These are phyloP conservation scores for Mortierella alpina DNA, from an alignment of 192 early-diverging fungal species.

Conservation along the genomic window DNA sequence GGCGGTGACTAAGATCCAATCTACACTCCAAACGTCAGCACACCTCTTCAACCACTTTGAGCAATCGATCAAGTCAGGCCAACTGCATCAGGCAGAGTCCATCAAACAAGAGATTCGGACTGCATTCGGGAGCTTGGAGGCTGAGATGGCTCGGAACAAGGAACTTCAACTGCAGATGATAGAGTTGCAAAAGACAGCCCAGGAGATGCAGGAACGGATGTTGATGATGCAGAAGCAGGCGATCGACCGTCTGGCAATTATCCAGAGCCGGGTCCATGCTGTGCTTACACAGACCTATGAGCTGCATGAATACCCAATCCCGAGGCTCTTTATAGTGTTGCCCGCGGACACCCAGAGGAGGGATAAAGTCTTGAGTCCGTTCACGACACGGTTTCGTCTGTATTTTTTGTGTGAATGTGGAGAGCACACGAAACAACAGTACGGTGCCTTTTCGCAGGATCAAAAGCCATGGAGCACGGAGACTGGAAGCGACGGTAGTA, in stretches of 20 bases:
- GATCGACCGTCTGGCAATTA: slow-evolving; percentile 17
- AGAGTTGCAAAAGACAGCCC: slow-evolving; percentile 19
- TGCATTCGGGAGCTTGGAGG: slow-evolving; percentile 5
- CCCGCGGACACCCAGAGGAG: slow-evolving; percentile 8
- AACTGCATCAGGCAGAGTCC: slow-evolving; percentile 22
- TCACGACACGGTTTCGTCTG: slow-evolving; percentile 14
- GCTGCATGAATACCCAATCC: slow-evolving; percentile 32
- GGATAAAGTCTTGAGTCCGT: slow-evolving; percentile 14
- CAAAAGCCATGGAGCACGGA: not conserved
- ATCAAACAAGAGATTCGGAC: slow-evolving; percentile 28
- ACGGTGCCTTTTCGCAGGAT: not conserved
- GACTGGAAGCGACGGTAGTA: not conserved
- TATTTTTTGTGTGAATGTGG: slow-evolving; percentile 38
- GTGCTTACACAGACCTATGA: slow-evolving; percentile 33
- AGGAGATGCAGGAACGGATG: slow-evolving; percentile 25
- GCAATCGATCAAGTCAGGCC: slow-evolving; percentile 14
- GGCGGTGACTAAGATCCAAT: slow-evolving; percentile 9
- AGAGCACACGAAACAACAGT: slow-evolving; percentile 11
- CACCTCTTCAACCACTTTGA: slow-evolving; percentile 26
- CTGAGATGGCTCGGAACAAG: slow-evolving; percentile 25
- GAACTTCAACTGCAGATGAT: slow-evolving; percentile 20
- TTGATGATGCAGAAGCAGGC: slow-evolving; percentile 20
- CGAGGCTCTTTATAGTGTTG: slow-evolving; percentile 34
- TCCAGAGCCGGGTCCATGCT: slow-evolving; percentile 20
- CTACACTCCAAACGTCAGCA: slow-evolving; percentile 18